Evolutionary conservation across 2,329 filamentous ascomycete genomes (phyloP).

Genomic region (Phyllachora maydis): DNA sequence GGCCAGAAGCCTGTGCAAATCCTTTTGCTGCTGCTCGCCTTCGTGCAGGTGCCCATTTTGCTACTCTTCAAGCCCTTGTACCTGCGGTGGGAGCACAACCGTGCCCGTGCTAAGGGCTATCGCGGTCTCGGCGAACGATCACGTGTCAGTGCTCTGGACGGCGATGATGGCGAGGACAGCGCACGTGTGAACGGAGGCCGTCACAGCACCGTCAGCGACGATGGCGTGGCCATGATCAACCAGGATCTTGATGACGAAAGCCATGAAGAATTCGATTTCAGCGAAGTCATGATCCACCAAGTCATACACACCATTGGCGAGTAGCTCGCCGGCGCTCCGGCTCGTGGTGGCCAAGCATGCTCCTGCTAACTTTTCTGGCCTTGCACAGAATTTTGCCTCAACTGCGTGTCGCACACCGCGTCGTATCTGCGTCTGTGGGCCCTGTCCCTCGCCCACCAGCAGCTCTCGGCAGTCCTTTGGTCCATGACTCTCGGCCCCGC

Average conservation of each 20-base stretch:
- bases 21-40: conserved; percentile 58
- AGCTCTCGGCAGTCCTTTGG: conserved; percentile 90
- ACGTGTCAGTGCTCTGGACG: conserved; percentile 75
- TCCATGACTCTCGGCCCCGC: conserved; percentile 77
- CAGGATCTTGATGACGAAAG: conserved; percentile 65
- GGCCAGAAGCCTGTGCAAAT: conserved; percentile 63
- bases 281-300: conserved; percentile 96
- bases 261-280: conserved; percentile 93
- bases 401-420: conserved; percentile 96
- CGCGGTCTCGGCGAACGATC: conserved; percentile 79
- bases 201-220: conserved; percentile 35
- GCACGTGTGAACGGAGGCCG: conserved; percentile 41
- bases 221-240: conserved; percentile 73
- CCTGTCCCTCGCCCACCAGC: conserved; percentile 88
- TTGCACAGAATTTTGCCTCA: conserved; percentile 75
- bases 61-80: conserved; percentile 94
- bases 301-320: conserved; percentile 95
- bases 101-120: conserved; percentile 72
- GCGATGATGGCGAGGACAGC: conserved; percentile 56
- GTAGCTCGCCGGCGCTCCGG: conserved; percentile 8
- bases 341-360: not conserved
- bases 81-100: conserved; percentile 84
- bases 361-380: conserved; percentile 12
- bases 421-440: conserved; percentile 98
- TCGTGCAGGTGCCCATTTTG: conserved; percentile 73